Conservation (phyloP, 305 asterid species). For the Fraxinus dipetala region DNA sequence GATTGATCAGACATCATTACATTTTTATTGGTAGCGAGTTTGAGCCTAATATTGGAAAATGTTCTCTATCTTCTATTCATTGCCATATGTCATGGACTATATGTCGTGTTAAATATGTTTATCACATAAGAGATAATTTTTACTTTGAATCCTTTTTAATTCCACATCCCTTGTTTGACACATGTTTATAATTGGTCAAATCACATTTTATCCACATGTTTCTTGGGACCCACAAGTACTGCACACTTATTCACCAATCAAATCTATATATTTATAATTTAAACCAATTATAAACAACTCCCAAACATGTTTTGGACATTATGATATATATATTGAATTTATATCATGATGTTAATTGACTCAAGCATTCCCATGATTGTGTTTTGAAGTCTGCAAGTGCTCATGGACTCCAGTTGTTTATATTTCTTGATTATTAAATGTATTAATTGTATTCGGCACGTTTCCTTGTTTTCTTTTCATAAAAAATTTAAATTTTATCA, state of each 20-base stretch:
- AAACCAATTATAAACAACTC: background rate
- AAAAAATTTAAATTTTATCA: background rate
- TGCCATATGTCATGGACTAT: background rate
- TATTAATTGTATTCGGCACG: background rate
- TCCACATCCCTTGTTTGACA: background rate
- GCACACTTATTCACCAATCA: background rate
- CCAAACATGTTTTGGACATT: background rate
- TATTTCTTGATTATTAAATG: background rate
- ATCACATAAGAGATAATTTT: background rate
- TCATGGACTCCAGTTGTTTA: background rate
- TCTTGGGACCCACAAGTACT: background rate
- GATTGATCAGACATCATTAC: background rate
- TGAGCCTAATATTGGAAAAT: background rate
- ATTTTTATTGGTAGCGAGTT: background rate
- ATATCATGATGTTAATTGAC: background rate
- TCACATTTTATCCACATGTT: background rate
- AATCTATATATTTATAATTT: no score
- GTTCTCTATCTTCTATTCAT: background rate
- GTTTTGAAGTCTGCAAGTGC: background rate
- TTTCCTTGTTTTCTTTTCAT: background rate
- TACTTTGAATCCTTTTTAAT: background rate
- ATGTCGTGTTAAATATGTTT: background rate
- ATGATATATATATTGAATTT: background rate
- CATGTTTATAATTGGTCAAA: background rate
- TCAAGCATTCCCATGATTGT: background rate